phyloP scores from a whole-genome alignment of 148 eudicot genomes.

The Heliamphora exappendiculata region DNA sequence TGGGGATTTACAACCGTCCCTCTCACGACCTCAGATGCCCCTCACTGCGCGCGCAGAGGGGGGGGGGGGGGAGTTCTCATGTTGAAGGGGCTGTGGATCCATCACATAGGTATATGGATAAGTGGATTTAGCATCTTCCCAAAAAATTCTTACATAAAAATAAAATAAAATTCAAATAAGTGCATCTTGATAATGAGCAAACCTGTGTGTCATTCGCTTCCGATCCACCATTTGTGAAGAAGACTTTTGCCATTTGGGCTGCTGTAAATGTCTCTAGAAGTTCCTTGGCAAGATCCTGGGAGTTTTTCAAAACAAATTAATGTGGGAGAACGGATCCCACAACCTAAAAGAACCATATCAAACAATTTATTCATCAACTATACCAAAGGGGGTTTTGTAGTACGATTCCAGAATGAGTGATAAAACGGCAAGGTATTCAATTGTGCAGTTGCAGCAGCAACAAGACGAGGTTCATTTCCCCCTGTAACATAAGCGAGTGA shows the following conservation, averaged over 20 bases:
- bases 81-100: neutral
- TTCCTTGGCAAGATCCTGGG: slow-evolving; percentile 92
- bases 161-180: neutral
- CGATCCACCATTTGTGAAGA: slow-evolving; percentile 94
- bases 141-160: neutral
- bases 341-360: neutral
- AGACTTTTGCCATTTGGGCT: slow-evolving; percentile 72
- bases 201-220: slow-evolving; percentile 99
- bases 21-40: neutral
- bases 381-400: slow-evolving; percentile 91
- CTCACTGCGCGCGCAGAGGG: neutral
- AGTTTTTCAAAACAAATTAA: neutral
- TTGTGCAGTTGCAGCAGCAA: slow-evolving; percentile 77
- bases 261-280: slow-evolving; percentile 70
- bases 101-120: neutral
- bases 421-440: slow-evolving; percentile 85
- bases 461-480: slow-evolving; percentile 86
- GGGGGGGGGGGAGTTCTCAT: too few species aligned
- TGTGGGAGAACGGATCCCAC: neutral
- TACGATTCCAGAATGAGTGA: slow-evolving; percentile 96
- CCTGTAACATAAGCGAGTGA: slow-evolving; percentile 35
- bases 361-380: slow-evolving; percentile 2
- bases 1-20: neutral
- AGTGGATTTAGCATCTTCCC: neutral
- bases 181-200: neutral